Base-by-base conservation (phyloP, 2,329 filamentous ascomycete genomes). In the Colletotrichum sp. region DNA sequence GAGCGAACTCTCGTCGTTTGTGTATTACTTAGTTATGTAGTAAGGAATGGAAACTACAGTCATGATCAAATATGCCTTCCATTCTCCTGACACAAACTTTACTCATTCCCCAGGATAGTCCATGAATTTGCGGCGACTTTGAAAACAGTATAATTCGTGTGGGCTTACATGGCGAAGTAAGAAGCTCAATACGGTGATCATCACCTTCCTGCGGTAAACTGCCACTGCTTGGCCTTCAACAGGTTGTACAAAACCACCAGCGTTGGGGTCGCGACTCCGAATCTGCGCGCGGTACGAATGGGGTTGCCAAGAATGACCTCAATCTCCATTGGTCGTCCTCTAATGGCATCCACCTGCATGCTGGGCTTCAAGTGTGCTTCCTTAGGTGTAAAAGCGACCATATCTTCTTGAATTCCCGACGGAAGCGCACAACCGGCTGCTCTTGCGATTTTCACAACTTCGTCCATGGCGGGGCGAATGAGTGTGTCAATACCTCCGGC, bases 81-180 rank as follows among this genome's bases (percentile, higher is more conserved):
- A 3, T 2, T 48, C 1, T 2, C 10, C n/a, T 21, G 6, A 13
- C n/a, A 52, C 3, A 21, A 21, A 21, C 6, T 13, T 52, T 8
- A 0, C 43, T 1, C 43, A 5, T 52, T 4, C 0, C 43, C 43
- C 21, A 52, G 18, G 0, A 48, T 5, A 48, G 9, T n/a, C 38
- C 38, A 6, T 6, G 9, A 6, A 48, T 48, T n/a, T 48, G 9
- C 5, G 3, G 5, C 38, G 3, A 48, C 18, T 48, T 12, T 2
- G 0, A 48, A 1, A 4, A n/a, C 5, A 48, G 18, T 5, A 43
- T n/a, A n/a, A 0, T 12, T 43, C 38, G 18, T n/a, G 5, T 43
- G 18, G 38, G 38, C 8, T 48, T n/a, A 3, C 18, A 48, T 6
- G 9, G 6, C 0, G 38, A 48, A 48, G 18, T n/a, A 48, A 3